These are phyloP conservation scores for Populus simonii DNA, from an alignment of 345 rosid species.

Conservation along the genomic window DNA sequence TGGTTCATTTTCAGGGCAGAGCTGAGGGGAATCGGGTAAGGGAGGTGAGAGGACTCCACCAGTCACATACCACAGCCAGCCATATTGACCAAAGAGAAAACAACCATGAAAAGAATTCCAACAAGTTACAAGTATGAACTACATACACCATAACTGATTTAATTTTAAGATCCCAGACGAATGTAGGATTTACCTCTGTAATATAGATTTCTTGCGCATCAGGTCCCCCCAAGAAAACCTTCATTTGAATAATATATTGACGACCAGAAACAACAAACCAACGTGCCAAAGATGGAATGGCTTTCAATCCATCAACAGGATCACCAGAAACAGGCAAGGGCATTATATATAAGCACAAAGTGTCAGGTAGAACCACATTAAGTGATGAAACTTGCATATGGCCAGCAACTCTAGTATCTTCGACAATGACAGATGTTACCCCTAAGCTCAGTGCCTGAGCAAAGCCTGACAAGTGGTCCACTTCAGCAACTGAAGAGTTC, in stretches of 20 bases:
- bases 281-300: conserved; percentile 52
- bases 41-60: no score
- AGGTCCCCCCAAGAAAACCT: conserved; percentile 66
- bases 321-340: conserved; percentile 62
- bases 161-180: neutral
- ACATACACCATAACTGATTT: neutral
- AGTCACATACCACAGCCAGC: neutral
- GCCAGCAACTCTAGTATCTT: conserved; percentile 92
- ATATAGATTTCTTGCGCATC: conserved; percentile 68
- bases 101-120: neutral
- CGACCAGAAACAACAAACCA: conserved; percentile 81
- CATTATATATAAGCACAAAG: conserved; percentile 47
- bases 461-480: conserved; percentile 56
- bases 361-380: conserved; percentile 74
- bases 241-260: conserved; percentile 63
- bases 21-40: no score
- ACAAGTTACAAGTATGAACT: conserved; percentile 10
- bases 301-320: conserved; percentile 42
- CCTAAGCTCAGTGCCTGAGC: conserved; percentile 66
- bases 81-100: neutral
- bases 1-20: no score
- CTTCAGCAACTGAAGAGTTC: conserved; percentile 69
- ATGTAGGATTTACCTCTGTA: conserved; percentile 61
- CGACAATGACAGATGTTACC: conserved; percentile 61
- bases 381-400: conserved; percentile 79